phyloP scores from a whole-genome alignment of 139 green algal genomes.

The Ettlia oleoabundans region DNA sequence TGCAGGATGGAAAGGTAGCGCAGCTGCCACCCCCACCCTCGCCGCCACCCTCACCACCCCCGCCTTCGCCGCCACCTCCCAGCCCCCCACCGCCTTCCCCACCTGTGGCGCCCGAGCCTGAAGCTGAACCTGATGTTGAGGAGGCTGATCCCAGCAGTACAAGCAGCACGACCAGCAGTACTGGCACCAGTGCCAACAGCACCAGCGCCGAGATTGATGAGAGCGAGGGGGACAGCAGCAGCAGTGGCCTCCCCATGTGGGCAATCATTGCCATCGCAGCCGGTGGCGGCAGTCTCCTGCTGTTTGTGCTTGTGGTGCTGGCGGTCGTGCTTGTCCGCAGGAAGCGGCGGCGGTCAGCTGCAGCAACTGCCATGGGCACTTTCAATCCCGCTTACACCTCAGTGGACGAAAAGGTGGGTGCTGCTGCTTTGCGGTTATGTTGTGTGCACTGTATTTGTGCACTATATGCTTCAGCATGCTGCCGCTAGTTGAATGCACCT shows the following conservation, averaged over 20 bases:
- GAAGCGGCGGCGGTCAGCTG: neutral
- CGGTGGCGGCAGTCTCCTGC: neutral
- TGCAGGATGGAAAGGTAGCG: constrained; percentile 6
- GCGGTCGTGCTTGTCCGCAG: neutral
- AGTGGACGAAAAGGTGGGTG: no score
- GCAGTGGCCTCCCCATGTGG: neutral
- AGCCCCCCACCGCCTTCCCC: neutral
- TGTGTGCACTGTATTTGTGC: no score
- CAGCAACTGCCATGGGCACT: neutral
- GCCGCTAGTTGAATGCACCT: no score
- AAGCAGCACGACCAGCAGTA: no score
- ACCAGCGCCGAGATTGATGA: no score
- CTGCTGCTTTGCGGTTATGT: no score
- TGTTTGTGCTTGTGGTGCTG: neutral
- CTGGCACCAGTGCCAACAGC: no score
- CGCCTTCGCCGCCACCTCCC: neutral
- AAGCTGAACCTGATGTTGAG: no score
- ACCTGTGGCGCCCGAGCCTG: no score
- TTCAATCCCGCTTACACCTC: neutral
- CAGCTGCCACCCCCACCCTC: neutral
- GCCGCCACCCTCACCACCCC: neutral
- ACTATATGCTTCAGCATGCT: no score
- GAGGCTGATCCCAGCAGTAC: neutral
- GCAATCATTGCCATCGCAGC: neutral
- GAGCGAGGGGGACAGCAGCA: no score